phyloP scores from a whole-genome alignment of 2,329 filamentous ascomycete genomes.

The Nothomitra cinnamomea region DNA sequence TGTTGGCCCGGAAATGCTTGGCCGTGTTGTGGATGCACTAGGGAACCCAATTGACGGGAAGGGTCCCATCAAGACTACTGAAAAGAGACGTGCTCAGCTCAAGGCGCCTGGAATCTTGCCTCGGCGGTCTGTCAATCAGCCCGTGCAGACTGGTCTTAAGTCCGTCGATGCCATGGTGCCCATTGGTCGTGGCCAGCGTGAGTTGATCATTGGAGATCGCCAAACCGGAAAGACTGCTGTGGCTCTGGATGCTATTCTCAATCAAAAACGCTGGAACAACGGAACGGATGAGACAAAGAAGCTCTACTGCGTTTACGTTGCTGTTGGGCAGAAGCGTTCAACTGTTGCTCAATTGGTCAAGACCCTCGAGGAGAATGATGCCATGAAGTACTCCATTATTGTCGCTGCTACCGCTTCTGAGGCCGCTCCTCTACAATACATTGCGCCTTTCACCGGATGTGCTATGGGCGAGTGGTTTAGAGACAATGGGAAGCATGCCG shows the following conservation, averaged over 20 bases:
- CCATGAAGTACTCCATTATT: constrained; percentile 93
- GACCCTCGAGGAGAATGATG: constrained; percentile 98
- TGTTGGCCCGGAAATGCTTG: constrained; percentile 81
- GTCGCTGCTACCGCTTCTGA: constrained; percentile 96
- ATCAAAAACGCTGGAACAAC: constrained; percentile 98
- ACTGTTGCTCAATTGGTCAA: constrained; percentile 98
- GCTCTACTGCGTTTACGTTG: constrained; percentile 99
- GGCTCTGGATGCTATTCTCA: constrained; percentile 92
- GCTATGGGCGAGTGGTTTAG: constrained; percentile 58
- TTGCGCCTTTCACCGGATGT: constrained; percentile 76
- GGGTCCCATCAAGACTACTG: constrained; percentile 82
- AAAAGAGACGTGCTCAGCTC: constrained; percentile 91
- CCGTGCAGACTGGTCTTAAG: constrained; percentile 98
- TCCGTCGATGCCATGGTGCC: constrained; percentile 99
- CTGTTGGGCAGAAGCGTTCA: constrained; percentile 97
- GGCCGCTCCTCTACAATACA: constrained; percentile 85
- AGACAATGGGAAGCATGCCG: constrained; percentile 72
- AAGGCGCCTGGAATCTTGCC: constrained; percentile 98
- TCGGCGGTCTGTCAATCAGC: constrained; percentile 92
- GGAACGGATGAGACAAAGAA: constrained; percentile 82
- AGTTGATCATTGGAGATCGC: constrained; percentile 99
- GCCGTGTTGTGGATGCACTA: constrained; percentile 95
- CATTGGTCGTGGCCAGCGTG: constrained; percentile 99
- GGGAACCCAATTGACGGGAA: constrained; percentile 99
- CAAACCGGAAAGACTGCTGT: constrained; percentile 99